phyloP scores from a whole-genome alignment of 1,284 basidiomycete genomes.

The Fomitopsis pinicola region DNA sequence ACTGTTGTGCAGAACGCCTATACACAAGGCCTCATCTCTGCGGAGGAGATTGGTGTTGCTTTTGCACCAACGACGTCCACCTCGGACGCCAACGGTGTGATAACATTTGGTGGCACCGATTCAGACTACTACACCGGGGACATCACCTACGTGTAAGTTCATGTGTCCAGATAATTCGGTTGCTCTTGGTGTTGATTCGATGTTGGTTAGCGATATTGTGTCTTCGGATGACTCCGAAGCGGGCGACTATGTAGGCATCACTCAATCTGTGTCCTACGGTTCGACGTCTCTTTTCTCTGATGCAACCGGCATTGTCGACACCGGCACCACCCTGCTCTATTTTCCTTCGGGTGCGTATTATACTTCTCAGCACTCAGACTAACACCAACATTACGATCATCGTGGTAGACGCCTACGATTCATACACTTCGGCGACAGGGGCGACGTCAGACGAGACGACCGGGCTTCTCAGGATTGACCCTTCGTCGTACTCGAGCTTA shows the following conservation, averaged over 20 bases:
- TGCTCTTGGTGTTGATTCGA: background rate
- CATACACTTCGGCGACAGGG: background rate
- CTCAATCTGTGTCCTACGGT: constrained; percentile 35
- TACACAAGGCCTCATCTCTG: constrained; percentile 18
- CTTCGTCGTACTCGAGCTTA: constrained; percentile 34
- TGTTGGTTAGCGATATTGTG: constrained; percentile 32
- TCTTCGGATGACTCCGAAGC: constrained; percentile 38
- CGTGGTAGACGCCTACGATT: background rate
- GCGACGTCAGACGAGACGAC: constrained; percentile 33
- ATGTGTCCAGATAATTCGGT: background rate
- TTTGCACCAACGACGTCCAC: constrained; percentile 39
- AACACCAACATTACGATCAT: background rate
- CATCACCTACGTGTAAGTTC: constrained; percentile 38
- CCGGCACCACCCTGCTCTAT: constrained; percentile 16
- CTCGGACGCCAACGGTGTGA: constrained; percentile 23
- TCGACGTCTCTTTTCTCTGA: constrained; percentile 22
- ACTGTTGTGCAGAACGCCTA: constrained; percentile 44
- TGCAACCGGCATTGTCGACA: constrained; percentile 23
- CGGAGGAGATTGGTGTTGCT: constrained; percentile 40
- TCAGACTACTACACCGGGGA: constrained; percentile 41
- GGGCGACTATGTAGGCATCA: constrained; percentile 44
- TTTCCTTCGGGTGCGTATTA: background rate
- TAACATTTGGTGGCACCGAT: constrained; percentile 43
- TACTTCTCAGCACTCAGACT: background rate
- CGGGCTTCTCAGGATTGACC: constrained; percentile 50